Conservation (phyloP, 148 eudicot species). For the Cornus suecica region DNA sequence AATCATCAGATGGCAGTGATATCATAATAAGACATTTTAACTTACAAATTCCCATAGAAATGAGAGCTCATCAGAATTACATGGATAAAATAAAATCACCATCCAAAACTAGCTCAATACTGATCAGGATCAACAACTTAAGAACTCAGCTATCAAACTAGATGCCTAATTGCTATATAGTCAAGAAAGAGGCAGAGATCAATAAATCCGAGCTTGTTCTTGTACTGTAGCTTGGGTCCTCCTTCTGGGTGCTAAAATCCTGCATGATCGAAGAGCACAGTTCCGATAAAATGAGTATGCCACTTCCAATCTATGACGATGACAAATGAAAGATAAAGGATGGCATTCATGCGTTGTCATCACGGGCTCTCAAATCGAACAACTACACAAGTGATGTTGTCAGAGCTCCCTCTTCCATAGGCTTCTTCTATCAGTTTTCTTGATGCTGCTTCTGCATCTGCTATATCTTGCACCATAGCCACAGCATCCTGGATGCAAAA, state of each 20-base stretch:
- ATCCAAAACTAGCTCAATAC: too few relatives aligned
- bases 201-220: neutral
- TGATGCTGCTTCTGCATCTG: conserved; percentile 69
- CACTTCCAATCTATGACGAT: neutral
- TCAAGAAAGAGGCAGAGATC: neutral
- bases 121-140: neutral
- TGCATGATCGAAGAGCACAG: neutral
- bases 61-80: too few relatives aligned
- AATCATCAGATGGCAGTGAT: neutral
- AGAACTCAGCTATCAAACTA: neutral
- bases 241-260: conserved; percentile 5
- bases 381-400: conserved; percentile 77
- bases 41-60: neutral
- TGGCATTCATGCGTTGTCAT: conserved; percentile 2
- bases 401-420: conserved; percentile 63
- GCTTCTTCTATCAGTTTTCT: conserved; percentile 67
- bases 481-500: conserved; percentile 62
- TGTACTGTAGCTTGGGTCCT: neutral
- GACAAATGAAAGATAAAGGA: neutral
- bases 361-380: conserved; percentile 45
- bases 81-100: too few relatives aligned
- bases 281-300: neutral
- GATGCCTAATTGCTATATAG: neutral
- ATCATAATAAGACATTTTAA: neutral
- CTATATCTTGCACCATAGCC: conserved; percentile 47